Conservation (phyloP, 176 grass and related monocot genomes). For the Oryza meyeriana region DNA sequence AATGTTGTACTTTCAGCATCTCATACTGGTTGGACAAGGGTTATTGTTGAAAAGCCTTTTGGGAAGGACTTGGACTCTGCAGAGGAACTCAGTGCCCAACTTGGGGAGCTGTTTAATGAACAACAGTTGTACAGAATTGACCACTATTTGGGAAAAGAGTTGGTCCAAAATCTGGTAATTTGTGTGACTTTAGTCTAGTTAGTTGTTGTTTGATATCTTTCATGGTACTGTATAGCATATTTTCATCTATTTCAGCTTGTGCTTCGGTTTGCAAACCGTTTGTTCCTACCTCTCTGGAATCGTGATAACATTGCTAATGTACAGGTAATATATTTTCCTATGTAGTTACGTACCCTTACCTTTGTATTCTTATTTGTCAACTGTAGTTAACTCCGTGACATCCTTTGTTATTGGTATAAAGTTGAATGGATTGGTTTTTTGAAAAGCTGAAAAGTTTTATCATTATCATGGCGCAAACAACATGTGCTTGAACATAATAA, state of each 20-base stretch:
- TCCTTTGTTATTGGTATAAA: neutral
- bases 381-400: neutral
- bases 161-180: constrained; percentile 90
- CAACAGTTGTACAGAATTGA: constrained; percentile 84
- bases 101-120: constrained; percentile 79
- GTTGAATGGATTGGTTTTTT: neutral
- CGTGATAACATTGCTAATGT: constrained; percentile 84
- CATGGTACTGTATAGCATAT: constrained; percentile 19
- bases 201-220: constrained; percentile 9
- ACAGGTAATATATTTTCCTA: constrained; percentile 45
- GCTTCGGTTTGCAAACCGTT: constrained; percentile 79
- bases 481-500: constrained; percentile 13
- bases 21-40: constrained; percentile 65
- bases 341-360: neutral
- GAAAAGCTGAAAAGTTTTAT: neutral
- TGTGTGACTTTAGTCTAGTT: neutral
- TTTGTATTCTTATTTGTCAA: neutral
- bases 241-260: constrained; percentile 56
- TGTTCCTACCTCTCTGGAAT: constrained; percentile 87
- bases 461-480: neutral
- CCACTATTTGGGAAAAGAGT: constrained; percentile 91
- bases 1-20: constrained; percentile 52
- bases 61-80: constrained; percentile 82
- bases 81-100: constrained; percentile 74
- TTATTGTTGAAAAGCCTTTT: constrained; percentile 94